A percentile compares a stretch with the other conserved stretches of the same genome.
phyloP scores from a whole-genome alignment of 176 grass and related monocot genomes.

The Bothriochloa decipiens region DNA sequence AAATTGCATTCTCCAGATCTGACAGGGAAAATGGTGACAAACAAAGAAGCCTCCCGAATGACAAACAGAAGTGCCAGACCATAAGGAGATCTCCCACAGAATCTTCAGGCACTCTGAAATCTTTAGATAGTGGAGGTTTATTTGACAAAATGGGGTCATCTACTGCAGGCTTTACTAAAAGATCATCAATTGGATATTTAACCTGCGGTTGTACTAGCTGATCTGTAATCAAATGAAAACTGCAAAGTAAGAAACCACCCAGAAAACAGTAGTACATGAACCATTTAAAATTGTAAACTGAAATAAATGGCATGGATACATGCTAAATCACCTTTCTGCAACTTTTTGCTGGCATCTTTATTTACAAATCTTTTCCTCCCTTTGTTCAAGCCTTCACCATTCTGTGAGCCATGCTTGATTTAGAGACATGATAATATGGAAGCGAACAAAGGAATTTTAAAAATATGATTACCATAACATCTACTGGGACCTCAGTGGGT shows the following conservation, averaged over 20 bases:
- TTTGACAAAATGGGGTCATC: constrained; percentile 65
- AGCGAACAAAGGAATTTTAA: constrained; percentile 37
- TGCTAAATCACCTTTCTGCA: constrained; percentile 49
- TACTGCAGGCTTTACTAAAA: constrained; percentile 56
- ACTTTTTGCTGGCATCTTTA: constrained; percentile 43
- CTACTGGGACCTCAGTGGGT: constrained; percentile 60
- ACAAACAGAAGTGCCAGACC: constrained; percentile 84
- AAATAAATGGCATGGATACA: constrained; percentile 30
- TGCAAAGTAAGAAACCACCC: constrained; percentile 24
- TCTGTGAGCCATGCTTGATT: constrained; percentile 48
- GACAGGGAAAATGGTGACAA: constrained; percentile 79
- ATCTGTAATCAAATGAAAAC: constrained; percentile 50
- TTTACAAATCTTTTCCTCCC: constrained; percentile 56
- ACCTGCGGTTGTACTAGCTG: constrained; percentile 27
- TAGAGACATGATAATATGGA: constrained; percentile 30
- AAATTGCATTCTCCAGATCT: constrained; percentile 90
- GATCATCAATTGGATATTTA: constrained; percentile 90
- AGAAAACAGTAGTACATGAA: constrained; percentile 25
- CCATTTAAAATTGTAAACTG: constrained; percentile 28
- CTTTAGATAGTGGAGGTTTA: constrained; percentile 51
- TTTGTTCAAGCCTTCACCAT: constrained; percentile 53
- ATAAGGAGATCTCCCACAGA: constrained; percentile 85
- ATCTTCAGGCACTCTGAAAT: constrained; percentile 76
- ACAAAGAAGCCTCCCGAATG: constrained; percentile 69
- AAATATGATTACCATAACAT: constrained; percentile 55